Percentiles rank a stretch among this genome's conserved stretches.
These are phyloP conservation scores for Phylloporus sp. DNA, from an alignment of 768 basidiomycete genomes.

Conservation along the genomic window DNA sequence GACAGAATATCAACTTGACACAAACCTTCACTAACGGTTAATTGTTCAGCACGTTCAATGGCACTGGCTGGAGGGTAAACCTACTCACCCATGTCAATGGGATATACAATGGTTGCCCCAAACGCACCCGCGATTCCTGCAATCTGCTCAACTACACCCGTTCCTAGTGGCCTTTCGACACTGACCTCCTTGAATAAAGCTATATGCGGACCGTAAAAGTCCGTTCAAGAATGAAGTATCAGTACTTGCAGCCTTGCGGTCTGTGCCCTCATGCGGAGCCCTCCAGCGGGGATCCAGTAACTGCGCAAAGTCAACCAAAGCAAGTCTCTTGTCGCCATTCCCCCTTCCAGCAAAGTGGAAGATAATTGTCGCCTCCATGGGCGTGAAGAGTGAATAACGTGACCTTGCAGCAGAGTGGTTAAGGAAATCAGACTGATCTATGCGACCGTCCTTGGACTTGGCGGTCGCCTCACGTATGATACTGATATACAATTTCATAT, in stretches of 20 bases:
- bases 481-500: conserved; percentile 32
- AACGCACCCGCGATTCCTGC: conserved; percentile 85
- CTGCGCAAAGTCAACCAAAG: conserved; percentile 88
- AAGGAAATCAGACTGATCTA: conserved; percentile 93
- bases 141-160: conserved; percentile 14
- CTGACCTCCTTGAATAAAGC: conserved; percentile 80
- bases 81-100: conserved; percentile 82
- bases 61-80: background rate
- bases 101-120: conserved; percentile 97
- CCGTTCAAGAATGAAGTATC: conserved; percentile 46
- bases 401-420: conserved; percentile 82
- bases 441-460: conserved; percentile 91
- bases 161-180: background rate
- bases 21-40: conserved; percentile 63
- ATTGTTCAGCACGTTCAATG: conserved; percentile 7
- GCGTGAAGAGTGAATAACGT: conserved; percentile 92
- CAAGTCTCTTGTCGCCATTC: conserved; percentile 59
- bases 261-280: conserved; percentile 55
- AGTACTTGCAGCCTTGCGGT: conserved; percentile 28
- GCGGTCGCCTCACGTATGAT: conserved; percentile 87
- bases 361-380: conserved; percentile 97
- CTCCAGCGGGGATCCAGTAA: conserved; percentile 88
- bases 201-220: conserved; percentile 71
- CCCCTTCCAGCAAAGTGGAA: conserved; percentile 97
- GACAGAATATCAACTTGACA: conserved; percentile 1